Evolutionary conservation across 78 protist genomes (phyloP).

Genomic region (Dictyostelium firmibasis): DNA sequence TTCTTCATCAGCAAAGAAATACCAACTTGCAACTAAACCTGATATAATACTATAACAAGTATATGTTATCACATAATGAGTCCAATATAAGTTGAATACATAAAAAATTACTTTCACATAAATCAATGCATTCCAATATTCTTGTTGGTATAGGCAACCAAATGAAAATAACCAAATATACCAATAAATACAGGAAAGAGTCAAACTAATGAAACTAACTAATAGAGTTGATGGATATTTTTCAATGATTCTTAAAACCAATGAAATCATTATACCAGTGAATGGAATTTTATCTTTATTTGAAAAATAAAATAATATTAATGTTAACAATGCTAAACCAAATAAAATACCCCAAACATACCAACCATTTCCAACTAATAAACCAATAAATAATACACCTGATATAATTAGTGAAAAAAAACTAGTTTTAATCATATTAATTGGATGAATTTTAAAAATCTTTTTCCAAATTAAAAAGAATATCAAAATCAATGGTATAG

Average conservation of each 20-base stretch:
- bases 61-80: slow-evolving; percentile 72
- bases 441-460: background rate
- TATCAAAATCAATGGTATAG: background rate
- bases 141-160: background rate
- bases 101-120: background rate
- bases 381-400: background rate
- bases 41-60: slow-evolving; percentile 79
- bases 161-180: background rate
- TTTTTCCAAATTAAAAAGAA: background rate
- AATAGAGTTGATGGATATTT: slow-evolving; percentile 19
- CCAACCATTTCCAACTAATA: background rate
- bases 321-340: background rate
- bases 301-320: background rate
- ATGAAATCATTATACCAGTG: slow-evolving; percentile 21
- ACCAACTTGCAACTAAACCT: slow-evolving; percentile 88
- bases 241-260: background rate
- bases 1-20: slow-evolving; percentile 62
- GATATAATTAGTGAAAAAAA: background rate
- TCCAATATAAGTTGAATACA: background rate
- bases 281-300: slow-evolving; percentile 50
- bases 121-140: background rate
- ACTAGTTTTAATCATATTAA: background rate
- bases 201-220: slow-evolving; percentile 4
- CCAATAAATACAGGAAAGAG: slow-evolving; percentile 2
- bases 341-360: background rate